Evolutionary conservation across 2,329 filamentous ascomycete species (phyloP), one percentile per base, ranked within the genome.

Genomic region (Pleoardoris graminearum): DNA sequence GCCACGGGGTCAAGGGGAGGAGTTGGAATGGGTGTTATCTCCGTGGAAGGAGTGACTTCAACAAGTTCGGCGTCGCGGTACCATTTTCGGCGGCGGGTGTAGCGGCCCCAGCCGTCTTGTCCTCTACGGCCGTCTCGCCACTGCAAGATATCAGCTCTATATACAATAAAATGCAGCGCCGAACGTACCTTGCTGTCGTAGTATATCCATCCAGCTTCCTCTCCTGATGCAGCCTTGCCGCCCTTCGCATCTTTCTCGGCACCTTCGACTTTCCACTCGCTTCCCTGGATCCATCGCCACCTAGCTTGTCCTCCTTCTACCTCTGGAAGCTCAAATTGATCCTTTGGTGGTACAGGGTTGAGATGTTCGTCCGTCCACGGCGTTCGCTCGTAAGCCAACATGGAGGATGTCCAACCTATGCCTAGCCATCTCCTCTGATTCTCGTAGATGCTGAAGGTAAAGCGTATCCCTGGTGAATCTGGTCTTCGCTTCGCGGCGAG

Each of bases 341-440:
- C 89, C 59, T 88, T 91, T 0, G 86, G 76, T 0, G 90, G 86
- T 3, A 90, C 88, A 0, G 86, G 69, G 56, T 96, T 96, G 50
- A 95, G 84, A 70, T 97, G 91, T 74, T 99, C 94, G 71, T 99
- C 94, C 0, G 94, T 97, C 93, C 94, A 99, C 0, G 92, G 82
- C 1, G 88, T 83, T 36, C 94, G 83, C 70, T 99, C 94, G 66
- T 97, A 95, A 0, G 91, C 86, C 60, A 99, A 91, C 55, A 99
- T 79, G 33, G 87, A 95, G 2, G 88, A 88, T 0, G 94, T 97
- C 92, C 94, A 99, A 0, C 94, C 94, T 11, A 99, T 82, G 1
- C 92, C 93, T 3, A 99, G 78, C 94, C 94, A 99, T 47, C 94
- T 85, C 36, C 94, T 84, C 73, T 99, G 94, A 64, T 99, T 99